Evolutionary conservation across 768 basidiomycete genomes (phyloP).

Genomic region (Clitopilus hobsonii): DNA sequence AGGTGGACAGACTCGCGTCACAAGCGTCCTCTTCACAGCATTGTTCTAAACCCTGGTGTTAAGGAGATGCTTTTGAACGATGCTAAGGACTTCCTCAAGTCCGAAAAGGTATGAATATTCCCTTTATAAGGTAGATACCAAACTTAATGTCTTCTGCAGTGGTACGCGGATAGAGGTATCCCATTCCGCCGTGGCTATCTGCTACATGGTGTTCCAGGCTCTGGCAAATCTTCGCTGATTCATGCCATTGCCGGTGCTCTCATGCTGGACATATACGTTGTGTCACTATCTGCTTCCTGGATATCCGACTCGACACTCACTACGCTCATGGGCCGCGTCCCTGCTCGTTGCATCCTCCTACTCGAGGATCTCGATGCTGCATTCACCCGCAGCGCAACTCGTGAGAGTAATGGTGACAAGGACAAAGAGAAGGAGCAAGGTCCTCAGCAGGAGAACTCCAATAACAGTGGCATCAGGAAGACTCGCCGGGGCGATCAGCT

Average conservation of each 20-base stretch:
- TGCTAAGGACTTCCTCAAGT: conserved; percentile 76
- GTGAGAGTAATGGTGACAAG: conserved; percentile 29
- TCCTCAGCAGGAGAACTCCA: conserved; percentile 16
- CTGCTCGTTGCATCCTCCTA: conserved; percentile 79
- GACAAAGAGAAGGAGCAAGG: conserved; percentile 24
- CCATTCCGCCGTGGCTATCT: conserved; percentile 89
- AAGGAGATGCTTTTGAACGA: conserved; percentile 87
- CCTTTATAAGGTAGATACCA: background rate
- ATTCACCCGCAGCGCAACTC: conserved; percentile 70
- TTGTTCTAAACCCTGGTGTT: conserved; percentile 83
- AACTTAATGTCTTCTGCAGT: conserved; percentile 34
- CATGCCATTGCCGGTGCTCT: conserved; percentile 86
- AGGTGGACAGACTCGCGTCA: conserved; percentile 83
- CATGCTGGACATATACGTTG: conserved; percentile 88
- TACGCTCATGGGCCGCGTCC: conserved; percentile 83
- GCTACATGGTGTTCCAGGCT: conserved; percentile 79
- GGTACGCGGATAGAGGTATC: conserved; percentile 92
- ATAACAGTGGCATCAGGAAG: conserved; percentile 26
- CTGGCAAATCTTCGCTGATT: conserved; percentile 83
- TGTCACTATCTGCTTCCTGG: conserved; percentile 83
- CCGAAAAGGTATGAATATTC: conserved; percentile 57
- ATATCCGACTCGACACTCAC: conserved; percentile 84
- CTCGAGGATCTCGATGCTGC: conserved; percentile 91
- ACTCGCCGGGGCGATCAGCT: conserved; percentile 48
- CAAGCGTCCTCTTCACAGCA: conserved; percentile 84